Conservation (phyloP, 2,329 filamentous ascomycete genomes). For the Fusarium sp. region DNA sequence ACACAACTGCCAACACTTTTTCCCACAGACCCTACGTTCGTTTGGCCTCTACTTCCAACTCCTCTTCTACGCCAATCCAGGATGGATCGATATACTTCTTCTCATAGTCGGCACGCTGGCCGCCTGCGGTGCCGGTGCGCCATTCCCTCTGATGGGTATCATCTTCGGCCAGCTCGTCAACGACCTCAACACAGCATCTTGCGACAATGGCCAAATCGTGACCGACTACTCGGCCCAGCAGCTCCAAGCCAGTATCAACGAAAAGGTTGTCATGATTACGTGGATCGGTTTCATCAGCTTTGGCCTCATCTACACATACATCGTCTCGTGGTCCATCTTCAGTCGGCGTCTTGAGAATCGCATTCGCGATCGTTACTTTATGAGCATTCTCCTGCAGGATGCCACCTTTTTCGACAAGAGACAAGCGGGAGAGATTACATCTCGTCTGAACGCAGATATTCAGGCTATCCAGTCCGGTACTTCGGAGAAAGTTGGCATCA, state of each 20-base stretch:
- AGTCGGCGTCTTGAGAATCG: conserved; percentile 71
- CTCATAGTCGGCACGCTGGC: conserved; percentile 53
- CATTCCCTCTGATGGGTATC: conserved; percentile 70
- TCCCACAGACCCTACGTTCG: conserved; percentile 26
- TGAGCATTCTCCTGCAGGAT: conserved; percentile 67
- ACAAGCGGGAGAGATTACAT: conserved; percentile 69
- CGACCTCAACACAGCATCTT: conserved; percentile 66
- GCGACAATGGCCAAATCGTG: conserved; percentile 47
- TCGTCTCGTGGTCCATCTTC: conserved; percentile 70
- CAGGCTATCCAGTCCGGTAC: conserved; percentile 73
- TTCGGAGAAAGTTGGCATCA: conserved; percentile 75
- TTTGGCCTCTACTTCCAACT: conserved; percentile 56
- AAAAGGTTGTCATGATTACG: conserved; percentile 68
- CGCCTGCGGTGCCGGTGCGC: conserved; percentile 67
- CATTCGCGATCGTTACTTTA: conserved; percentile 68
- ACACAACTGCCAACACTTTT: conserved; percentile 10
- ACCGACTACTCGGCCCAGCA: conserved; percentile 39
- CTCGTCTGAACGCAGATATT: conserved; percentile 71
- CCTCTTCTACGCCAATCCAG: conserved; percentile 57
- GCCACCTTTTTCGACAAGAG: conserved; percentile 70
- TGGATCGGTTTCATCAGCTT: conserved; percentile 72
- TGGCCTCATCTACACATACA: conserved; percentile 69
- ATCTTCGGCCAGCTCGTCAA: conserved; percentile 72
- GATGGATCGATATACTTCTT: conserved; percentile 54
- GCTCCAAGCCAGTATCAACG: conserved; percentile 58